phyloP scores from a whole-genome alignment of 345 rosid genomes.

The Carallia brachiata region DNA sequence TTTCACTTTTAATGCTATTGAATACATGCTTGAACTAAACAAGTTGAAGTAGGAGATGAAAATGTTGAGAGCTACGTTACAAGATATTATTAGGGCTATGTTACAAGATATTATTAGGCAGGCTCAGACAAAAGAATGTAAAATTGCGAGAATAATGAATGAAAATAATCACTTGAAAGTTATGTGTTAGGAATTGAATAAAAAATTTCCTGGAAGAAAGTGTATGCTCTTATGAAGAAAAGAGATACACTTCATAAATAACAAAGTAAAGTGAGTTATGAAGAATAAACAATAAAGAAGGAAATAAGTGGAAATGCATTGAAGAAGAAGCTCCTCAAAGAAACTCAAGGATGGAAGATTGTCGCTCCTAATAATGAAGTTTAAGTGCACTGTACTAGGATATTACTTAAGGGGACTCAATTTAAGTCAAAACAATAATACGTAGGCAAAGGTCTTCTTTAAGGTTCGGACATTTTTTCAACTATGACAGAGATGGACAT shows the following conservation, averaged over 20 bases:
- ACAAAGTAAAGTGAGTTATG: conserved; percentile 81
- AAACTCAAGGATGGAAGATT: too few species aligned
- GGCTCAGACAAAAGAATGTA: conserved; percentile 99
- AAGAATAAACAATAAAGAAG: too few species aligned
- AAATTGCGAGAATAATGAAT: conserved; percentile 86
- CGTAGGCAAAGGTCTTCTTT: too few species aligned
- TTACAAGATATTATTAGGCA: conserved; percentile 56
- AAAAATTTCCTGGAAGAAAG: conserved; percentile 94
- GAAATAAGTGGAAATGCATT: too few species aligned
- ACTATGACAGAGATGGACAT: too few species aligned
- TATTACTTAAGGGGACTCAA: too few species aligned
- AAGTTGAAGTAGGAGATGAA: conserved; percentile 78
- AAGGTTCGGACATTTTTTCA: too few species aligned
- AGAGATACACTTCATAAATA: conserved; percentile 96
- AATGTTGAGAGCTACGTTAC: conserved; percentile 92
- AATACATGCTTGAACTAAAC: conserved; percentile 50
- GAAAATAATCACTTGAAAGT: conserved; percentile 88
- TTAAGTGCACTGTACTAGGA: too few species aligned
- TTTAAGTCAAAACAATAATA: too few species aligned
- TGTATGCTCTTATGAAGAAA: conserved; percentile 93
- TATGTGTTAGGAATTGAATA: conserved; percentile 79
- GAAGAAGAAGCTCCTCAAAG: too few species aligned
- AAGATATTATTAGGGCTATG: conserved; percentile 79
- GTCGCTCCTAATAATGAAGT: too few species aligned
- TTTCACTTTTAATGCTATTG: too few species aligned